Evolutionary conservation across 23 red algal genomes (phyloP).

Genomic region (Gracilaria caudata): DNA sequence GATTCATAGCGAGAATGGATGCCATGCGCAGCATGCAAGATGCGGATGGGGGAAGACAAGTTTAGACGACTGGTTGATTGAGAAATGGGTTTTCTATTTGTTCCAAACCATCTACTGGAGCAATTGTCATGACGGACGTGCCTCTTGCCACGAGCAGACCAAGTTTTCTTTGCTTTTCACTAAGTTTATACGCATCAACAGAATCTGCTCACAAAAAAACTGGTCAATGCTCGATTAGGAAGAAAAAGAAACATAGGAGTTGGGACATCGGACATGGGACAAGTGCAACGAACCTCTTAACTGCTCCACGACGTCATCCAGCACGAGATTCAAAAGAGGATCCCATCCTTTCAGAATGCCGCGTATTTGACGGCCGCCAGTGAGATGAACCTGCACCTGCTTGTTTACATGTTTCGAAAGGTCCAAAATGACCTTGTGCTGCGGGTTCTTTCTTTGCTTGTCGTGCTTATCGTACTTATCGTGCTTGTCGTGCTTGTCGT

Average conservation of each 20-base stretch:
- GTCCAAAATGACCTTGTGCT: slow-evolving; percentile 71
- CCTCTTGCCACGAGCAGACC: slow-evolving; percentile 88
- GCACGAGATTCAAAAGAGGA: slow-evolving; percentile 90
- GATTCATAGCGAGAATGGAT: not conserved
- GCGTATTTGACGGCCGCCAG: slow-evolving; percentile 84
- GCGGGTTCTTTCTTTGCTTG: slow-evolving; percentile 22
- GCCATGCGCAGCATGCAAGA: not conserved
- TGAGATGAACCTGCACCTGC: slow-evolving; percentile 78
- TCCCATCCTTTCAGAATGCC: slow-evolving; percentile 96
- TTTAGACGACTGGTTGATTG: slow-evolving; percentile 16
- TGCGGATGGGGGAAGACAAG: not conserved
- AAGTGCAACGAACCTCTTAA: slow-evolving; percentile 70
- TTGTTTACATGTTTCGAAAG: slow-evolving; percentile 75
- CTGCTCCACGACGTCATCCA: slow-evolving; percentile 93
- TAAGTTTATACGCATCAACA: slow-evolving; percentile 71
- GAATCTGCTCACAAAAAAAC: slow-evolving; percentile 32
- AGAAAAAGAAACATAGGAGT: not conserved
- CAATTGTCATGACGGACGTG: slow-evolving; percentile 91
- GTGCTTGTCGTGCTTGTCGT: not conserved
- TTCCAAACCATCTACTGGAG: slow-evolving; percentile 67
- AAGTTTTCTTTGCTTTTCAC: slow-evolving; percentile 69
- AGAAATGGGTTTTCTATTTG: slow-evolving; percentile 89
- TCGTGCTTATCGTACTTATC: slow-evolving; percentile 4
- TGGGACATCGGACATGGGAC: not conserved
- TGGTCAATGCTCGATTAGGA: not conserved